Conservation (phyloP, 768 basidiomycete genomes). For the Xanthoconium purpureum region DNA sequence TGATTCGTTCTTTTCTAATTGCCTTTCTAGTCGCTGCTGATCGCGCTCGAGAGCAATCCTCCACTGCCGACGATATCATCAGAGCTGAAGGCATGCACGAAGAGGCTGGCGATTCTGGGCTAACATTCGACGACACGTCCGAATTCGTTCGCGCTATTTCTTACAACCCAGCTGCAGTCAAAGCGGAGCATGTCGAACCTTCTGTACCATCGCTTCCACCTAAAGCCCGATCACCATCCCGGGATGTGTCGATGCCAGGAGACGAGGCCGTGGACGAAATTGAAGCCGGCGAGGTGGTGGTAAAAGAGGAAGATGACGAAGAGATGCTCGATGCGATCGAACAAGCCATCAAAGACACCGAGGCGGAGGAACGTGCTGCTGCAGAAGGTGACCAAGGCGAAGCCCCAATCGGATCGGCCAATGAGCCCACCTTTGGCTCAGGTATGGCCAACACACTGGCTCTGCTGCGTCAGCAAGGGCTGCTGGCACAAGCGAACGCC, state of each 20-base stretch:
- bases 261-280: slow-evolving; percentile 71
- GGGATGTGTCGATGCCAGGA: slow-evolving; percentile 56
- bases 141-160: slow-evolving; percentile 91
- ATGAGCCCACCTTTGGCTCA: slow-evolving; percentile 74
- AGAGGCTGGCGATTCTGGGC: slow-evolving; percentile 40
- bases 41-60: slow-evolving; percentile 50
- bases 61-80: slow-evolving; percentile 36
- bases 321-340: slow-evolving; percentile 79
- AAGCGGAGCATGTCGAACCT: slow-evolving; percentile 45
- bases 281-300: slow-evolving; percentile 75
- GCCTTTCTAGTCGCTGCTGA: slow-evolving; percentile 59
- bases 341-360: slow-evolving; percentile 59
- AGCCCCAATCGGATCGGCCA: slow-evolving; percentile 55
- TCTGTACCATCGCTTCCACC: slow-evolving; percentile 23
- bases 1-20: background rate
- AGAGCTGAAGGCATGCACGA: slow-evolving; percentile 49
- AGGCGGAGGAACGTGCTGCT: slow-evolving; percentile 47
- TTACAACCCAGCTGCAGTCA: slow-evolving; percentile 55
- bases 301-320: slow-evolving; percentile 79
- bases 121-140: slow-evolving; percentile 94
- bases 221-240: slow-evolving; percentile 40
- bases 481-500: slow-evolving; percentile 60
- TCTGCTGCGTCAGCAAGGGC: slow-evolving; percentile 89
- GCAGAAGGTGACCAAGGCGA: slow-evolving; percentile 31
- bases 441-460: slow-evolving; percentile 89